phyloP scores from a whole-genome alignment of 495 filamentous ascomycete species.

The Podospora didyma region DNA sequence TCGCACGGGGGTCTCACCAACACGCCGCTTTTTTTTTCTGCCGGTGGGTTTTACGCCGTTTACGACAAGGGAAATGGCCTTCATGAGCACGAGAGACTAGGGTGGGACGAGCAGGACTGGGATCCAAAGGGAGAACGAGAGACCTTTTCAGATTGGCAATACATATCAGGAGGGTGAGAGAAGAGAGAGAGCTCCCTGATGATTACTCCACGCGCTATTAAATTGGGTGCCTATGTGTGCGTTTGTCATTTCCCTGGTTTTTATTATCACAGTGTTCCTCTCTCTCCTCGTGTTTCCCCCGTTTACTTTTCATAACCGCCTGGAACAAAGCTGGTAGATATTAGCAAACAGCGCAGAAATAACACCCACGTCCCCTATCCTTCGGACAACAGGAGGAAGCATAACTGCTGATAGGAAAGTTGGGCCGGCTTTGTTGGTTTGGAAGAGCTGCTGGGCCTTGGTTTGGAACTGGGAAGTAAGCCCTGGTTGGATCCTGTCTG shows the following conservation, averaged over 20 bases:
- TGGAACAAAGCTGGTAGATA: too few relatives aligned
- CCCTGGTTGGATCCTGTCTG: too few relatives aligned
- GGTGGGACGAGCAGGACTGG: neutral
- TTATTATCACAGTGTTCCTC: neutral
- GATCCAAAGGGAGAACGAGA: neutral
- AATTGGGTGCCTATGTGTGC: neutral
- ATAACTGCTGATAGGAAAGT: too few relatives aligned
- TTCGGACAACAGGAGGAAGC: too few relatives aligned
- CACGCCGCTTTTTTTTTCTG: too few relatives aligned
- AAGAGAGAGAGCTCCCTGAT: neutral
- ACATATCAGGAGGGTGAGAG: neutral
- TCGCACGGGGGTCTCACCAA: too few relatives aligned
- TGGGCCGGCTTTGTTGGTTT: too few relatives aligned
- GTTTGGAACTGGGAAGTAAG: too few relatives aligned
- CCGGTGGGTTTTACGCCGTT: neutral
- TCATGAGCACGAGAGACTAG: neutral
- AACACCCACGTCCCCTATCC: too few relatives aligned
- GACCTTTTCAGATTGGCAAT: neutral
- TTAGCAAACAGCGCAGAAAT: too few relatives aligned
- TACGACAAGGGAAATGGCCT: neutral
- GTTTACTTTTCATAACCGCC: too few relatives aligned
- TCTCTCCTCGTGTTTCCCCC: neutral
- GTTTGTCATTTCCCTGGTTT: neutral
- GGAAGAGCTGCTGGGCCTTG: too few relatives aligned
- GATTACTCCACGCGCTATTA: neutral